These are phyloP conservation scores for Serendipita sp. DNA, from an alignment of 768 basidiomycete genomes.

Conservation along the genomic window DNA sequence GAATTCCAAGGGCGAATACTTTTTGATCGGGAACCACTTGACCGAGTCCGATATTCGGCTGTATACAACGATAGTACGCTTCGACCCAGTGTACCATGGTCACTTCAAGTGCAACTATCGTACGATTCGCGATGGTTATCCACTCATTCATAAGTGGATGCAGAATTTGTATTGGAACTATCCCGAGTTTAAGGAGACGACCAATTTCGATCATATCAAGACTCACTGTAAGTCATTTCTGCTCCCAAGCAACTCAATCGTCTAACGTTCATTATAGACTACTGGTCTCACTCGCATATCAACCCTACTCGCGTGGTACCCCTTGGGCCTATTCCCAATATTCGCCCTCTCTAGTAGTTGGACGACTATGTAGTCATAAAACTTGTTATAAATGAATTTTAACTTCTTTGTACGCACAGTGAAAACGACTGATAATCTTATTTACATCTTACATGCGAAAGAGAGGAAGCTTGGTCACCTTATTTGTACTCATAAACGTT, in stretches of 20 bases:
- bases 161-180: constrained; percentile 85
- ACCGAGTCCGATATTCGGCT: constrained; percentile 79
- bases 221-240: constrained; percentile 36
- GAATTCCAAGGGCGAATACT: constrained; percentile 35
- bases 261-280: neutral
- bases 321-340: constrained; percentile 51
- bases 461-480: too few species aligned
- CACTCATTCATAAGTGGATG: constrained; percentile 69
- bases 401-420: neutral
- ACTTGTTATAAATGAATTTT: neutral
- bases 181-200: constrained; percentile 71
- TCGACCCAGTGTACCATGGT: constrained; percentile 77
- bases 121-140: constrained; percentile 75
- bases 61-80: constrained; percentile 88
- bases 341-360: constrained; percentile 31
- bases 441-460: too few species aligned
- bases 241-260: neutral
- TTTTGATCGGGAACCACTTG: constrained; percentile 63
- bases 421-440: too few species aligned
- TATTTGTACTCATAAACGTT: too few species aligned
- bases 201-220: constrained; percentile 83
- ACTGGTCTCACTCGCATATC: constrained; percentile 29
- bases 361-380: neutral
- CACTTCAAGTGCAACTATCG: constrained; percentile 93
- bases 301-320: constrained; percentile 69